phyloP scores from a whole-genome alignment of 495 filamentous ascomycete species.

The Daldinia loculata region DNA sequence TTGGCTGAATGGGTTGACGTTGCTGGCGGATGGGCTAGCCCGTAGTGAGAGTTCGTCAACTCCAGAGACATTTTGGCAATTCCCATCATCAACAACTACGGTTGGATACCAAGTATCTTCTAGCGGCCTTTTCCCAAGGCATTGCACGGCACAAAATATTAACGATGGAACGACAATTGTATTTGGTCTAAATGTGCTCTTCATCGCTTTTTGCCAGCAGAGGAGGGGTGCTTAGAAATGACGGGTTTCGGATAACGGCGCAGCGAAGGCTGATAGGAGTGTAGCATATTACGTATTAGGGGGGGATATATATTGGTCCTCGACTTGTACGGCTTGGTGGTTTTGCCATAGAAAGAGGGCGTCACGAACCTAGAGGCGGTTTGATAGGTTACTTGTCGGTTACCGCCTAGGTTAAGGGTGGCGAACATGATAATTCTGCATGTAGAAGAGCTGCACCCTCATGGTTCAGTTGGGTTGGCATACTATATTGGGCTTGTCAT shows the following conservation, averaged over 20 bases:
- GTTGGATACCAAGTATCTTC: conserved; percentile 37
- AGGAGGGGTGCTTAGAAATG: conserved; percentile 20
- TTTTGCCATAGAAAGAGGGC: conserved; percentile 35
- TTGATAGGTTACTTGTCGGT: conserved; percentile 31
- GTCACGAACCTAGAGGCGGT: conserved; percentile 26
- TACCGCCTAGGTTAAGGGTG: conserved; percentile 25
- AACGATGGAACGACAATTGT: conserved; percentile 40
- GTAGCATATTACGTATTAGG: conserved; percentile 24
- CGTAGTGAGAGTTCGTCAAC: conserved; percentile 43
- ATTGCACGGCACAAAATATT: conserved; percentile 19
- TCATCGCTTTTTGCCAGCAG: conserved; percentile 19
- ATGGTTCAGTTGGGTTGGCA: conserved; percentile 29
- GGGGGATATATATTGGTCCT: conserved; percentile 14
- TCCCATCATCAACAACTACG: conserved; percentile 17
- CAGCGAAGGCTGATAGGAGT: conserved; percentile 23
- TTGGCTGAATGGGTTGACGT: conserved; percentile 97
- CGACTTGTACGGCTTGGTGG: conserved; percentile 20
- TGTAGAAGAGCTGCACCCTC: conserved; percentile 38
- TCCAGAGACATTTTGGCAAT: conserved; percentile 3
- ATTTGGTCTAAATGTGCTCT: conserved; percentile 29
- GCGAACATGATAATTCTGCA: conserved; percentile 31
- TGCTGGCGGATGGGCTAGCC: conserved; percentile 88
- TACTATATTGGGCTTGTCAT: conserved; percentile 43
- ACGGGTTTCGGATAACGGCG: conserved; percentile 18
- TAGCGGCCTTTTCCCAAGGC: conserved; percentile 3